Conservation (phyloP, 2,329 filamentous ascomycete species). For the Pestalotiopsis sp. region DNA sequence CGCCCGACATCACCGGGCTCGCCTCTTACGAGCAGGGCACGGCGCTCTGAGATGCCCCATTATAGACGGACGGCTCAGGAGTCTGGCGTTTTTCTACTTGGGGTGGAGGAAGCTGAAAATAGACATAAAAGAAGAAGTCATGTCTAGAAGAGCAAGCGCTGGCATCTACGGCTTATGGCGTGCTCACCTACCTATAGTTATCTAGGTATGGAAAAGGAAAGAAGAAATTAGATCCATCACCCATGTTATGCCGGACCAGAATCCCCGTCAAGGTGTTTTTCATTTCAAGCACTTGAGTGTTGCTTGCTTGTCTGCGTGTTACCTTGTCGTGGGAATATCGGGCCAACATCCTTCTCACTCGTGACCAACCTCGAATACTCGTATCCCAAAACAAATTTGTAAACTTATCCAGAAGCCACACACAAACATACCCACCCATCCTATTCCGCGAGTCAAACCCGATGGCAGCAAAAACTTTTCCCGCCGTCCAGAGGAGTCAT, state of each 20-base stretch:
- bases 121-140: background rate
- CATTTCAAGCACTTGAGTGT: too few relatives aligned
- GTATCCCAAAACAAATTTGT: background rate
- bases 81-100: background rate
- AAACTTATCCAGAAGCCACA: background rate
- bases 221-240: background rate
- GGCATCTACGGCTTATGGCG: background rate
- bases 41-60: background rate
- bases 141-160: background rate
- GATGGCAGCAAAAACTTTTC: background rate
- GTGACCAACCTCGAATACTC: background rate
- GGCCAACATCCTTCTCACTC: background rate
- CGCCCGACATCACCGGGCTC: constrained; percentile 10
- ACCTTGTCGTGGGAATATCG: background rate
- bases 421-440: background rate
- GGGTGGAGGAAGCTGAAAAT: background rate
- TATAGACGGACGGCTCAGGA: background rate
- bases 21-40: constrained; percentile 1
- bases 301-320: background rate
- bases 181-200: background rate
- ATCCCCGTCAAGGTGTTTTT: too few relatives aligned
- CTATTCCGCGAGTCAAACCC: background rate
- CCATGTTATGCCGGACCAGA: too few relatives aligned
- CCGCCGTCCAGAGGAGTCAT: background rate
- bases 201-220: background rate